These are phyloP conservation scores for Obba rivulosa DNA, from an alignment of 768 basidiomycete genomes.

Conservation along the genomic window DNA sequence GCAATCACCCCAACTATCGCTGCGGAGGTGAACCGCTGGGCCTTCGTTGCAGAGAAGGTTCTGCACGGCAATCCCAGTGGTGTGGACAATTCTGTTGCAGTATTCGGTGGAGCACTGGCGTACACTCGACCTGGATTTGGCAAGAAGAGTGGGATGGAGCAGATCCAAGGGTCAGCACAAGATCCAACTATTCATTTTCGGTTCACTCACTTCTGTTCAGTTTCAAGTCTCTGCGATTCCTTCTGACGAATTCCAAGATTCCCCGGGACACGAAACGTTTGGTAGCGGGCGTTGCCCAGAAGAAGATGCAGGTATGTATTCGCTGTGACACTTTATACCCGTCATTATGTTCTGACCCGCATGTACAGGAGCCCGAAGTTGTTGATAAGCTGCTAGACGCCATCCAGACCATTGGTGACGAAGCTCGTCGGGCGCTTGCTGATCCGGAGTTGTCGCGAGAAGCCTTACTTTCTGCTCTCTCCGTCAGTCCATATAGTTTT, in stretches of 20 bases:
- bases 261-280: constrained; percentile 92
- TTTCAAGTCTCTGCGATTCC: constrained; percentile 85
- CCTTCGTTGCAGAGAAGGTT: constrained; percentile 93
- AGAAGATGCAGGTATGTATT: constrained; percentile 51
- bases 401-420: constrained; percentile 83
- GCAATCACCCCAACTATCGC: constrained; percentile 60
- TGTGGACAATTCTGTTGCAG: constrained; percentile 92
- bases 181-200: constrained; percentile 1
- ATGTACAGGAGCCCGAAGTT: constrained; percentile 70
- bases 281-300: constrained; percentile 81
- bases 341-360: neutral
- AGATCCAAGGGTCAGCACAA: constrained; percentile 70
- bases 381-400: constrained; percentile 72
- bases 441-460: constrained; percentile 68
- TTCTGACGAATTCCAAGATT: constrained; percentile 90
- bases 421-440: constrained; percentile 69
- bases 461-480: constrained; percentile 58
- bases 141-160: constrained; percentile 77
- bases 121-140: constrained; percentile 82
- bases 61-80: constrained; percentile 97
- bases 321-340: neutral
- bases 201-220: constrained; percentile 32
- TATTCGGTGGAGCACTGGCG: constrained; percentile 87
- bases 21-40: constrained; percentile 86
- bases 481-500: constrained; percentile 46